Evolutionary conservation across 768 basidiomycete genomes (phyloP).

Genomic region (Suillus weaverae): DNA sequence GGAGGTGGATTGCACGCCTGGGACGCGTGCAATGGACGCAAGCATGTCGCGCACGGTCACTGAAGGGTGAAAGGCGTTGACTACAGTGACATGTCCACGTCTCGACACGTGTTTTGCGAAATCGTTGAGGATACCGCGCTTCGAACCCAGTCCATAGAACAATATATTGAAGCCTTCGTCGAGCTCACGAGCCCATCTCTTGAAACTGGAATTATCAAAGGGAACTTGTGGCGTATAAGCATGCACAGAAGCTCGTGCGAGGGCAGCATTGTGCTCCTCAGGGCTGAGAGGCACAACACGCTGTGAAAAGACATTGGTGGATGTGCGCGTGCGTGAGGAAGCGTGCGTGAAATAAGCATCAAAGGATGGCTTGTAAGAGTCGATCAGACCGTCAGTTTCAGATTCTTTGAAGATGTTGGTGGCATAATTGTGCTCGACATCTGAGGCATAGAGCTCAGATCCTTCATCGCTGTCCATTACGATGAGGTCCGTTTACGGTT

Average conservation of each 20-base stretch:
- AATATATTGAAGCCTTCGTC: constrained; percentile 84
- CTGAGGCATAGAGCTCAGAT: constrained; percentile 29
- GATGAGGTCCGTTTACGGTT: background rate
- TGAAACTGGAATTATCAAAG: constrained; percentile 38
- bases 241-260: constrained; percentile 17
- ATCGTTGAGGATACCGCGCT: constrained; percentile 70
- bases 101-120: constrained; percentile 65
- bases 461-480: constrained; percentile 26
- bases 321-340: constrained; percentile 66
- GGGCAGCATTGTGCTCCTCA: constrained; percentile 52
- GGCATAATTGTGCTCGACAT: constrained; percentile 22
- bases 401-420: constrained; percentile 5
- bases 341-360: constrained; percentile 82
- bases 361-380: constrained; percentile 54
- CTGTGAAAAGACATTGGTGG: constrained; percentile 75
- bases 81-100: constrained; percentile 70
- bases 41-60: constrained; percentile 71
- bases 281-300: constrained; percentile 69
- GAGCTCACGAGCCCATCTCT: constrained; percentile 70
- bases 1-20: constrained; percentile 18
- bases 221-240: constrained; percentile 21
- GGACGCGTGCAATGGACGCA: constrained; percentile 49
- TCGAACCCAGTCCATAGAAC: constrained; percentile 90
- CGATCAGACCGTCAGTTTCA: constrained; percentile 13
- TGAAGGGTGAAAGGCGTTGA: constrained; percentile 75